Percentiles rank a stretch among this genome's conserved stretches.
phyloP scores from a whole-genome alignment of 192 early-diverging fungal species.

The Gaertneriomyces semiglobifer region DNA sequence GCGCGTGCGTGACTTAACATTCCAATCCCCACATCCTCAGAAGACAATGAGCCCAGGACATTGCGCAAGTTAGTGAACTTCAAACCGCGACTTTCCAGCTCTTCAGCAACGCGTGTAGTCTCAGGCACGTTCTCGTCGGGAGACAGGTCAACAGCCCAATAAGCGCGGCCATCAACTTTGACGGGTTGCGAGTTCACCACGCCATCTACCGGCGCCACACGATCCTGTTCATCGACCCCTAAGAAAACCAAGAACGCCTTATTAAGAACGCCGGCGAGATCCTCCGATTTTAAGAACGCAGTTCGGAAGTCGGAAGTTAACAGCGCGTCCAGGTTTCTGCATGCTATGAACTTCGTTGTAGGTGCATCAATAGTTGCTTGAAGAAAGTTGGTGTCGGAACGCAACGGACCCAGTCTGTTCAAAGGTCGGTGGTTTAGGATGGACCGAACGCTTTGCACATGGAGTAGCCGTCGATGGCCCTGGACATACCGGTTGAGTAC shows the following conservation, averaged over 20 bases:
- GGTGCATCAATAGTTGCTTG: slow-evolving; percentile 1
- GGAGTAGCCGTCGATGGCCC: neutral
- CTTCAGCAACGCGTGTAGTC: neutral
- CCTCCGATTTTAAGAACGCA: slow-evolving; percentile 1
- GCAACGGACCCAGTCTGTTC: slow-evolving; percentile 5
- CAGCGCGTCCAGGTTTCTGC: slow-evolving; percentile 11
- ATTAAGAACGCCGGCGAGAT: slow-evolving; percentile 5
- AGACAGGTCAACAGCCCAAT: slow-evolving; percentile 29
- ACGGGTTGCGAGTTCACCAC: neutral
- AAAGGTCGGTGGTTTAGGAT: neutral
- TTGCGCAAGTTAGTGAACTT: slow-evolving; percentile 3
- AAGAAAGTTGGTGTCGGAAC: slow-evolving; percentile 13
- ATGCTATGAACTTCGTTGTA: slow-evolving; percentile 15
- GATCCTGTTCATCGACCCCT: slow-evolving; percentile 20
- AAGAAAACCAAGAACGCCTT: slow-evolving; percentile 14
- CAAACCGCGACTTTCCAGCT: neutral
- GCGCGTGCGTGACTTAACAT: slow-evolving; percentile 41
- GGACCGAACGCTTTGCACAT: neutral
- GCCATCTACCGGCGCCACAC: neutral
- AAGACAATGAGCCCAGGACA: neutral
- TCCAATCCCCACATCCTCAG: slow-evolving; percentile 12
- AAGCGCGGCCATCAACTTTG: slow-evolving; percentile 10
- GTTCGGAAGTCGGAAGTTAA: neutral
- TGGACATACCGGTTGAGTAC: slow-evolving; percentile 15
- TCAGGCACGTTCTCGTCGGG: neutral